Conservation (phyloP, 1,139 yeast genomes). For the Saccharomycopsis crataegensis region DNA sequence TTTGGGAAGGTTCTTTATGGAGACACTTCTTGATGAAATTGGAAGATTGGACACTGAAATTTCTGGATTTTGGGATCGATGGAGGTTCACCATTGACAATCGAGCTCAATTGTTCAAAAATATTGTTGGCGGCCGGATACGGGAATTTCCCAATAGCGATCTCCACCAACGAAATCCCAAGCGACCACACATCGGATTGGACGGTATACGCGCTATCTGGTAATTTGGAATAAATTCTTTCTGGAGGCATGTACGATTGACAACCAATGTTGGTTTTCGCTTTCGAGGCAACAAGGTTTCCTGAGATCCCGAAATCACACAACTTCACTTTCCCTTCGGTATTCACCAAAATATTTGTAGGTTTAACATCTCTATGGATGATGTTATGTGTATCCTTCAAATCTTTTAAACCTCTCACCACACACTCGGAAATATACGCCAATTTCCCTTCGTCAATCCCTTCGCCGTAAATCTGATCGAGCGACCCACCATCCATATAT, state of each 20-base stretch:
- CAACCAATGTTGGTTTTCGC: slow-evolving; percentile 97
- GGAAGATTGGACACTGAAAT: slow-evolving; percentile 69
- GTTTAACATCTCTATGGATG: slow-evolving; percentile 95
- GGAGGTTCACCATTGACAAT: slow-evolving; percentile 98
- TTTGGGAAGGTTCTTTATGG: slow-evolving; percentile 67
- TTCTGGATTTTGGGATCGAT: slow-evolving; percentile 41
- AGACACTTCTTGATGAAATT: slow-evolving; percentile 75
- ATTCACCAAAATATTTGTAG: slow-evolving; percentile 82
- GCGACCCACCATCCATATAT: slow-evolving; percentile 95
- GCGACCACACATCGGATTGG: slow-evolving; percentile 94
- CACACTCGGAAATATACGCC: slow-evolving; percentile 76
- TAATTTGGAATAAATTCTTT: slow-evolving; percentile 63
- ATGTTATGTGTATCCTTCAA: slow-evolving; percentile 85
- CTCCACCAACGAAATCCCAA: slow-evolving; percentile 84
- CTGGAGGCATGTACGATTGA: slow-evolving; percentile 99
- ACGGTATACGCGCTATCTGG: slow-evolving; percentile 80
- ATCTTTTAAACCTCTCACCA: slow-evolving; percentile 74
- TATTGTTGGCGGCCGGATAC: slow-evolving; percentile 87
- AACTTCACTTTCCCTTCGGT: slow-evolving; percentile 80
- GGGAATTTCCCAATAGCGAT: slow-evolving; percentile 90
- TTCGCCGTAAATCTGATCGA: slow-evolving; percentile 77
- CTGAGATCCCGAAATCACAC: slow-evolving; percentile 96
- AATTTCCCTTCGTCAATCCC: slow-evolving; percentile 79
- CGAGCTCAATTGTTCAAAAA: slow-evolving; percentile 88
- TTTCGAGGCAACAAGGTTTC: slow-evolving; percentile 89